phyloP scores from a whole-genome alignment of 2,329 filamentous ascomycete genomes.

The Kalmusia sp. region DNA sequence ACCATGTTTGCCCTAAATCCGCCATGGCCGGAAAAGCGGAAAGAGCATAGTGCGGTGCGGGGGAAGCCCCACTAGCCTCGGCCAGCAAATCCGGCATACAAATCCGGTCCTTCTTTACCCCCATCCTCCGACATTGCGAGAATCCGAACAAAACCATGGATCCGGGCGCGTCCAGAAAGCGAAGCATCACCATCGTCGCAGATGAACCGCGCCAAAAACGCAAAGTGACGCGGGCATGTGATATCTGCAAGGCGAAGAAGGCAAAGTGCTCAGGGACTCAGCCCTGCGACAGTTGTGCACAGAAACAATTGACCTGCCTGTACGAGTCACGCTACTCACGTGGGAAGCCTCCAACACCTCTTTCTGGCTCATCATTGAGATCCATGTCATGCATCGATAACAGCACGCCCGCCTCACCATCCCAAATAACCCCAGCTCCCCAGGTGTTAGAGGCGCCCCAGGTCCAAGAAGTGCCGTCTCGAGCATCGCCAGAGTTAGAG shows the following conservation, averaged over 20 bases:
- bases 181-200: background rate
- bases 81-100: conserved; percentile 12
- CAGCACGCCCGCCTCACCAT: background rate
- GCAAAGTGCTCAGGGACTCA: conserved; percentile 36
- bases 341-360: conserved; percentile 31
- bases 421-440: conserved; percentile 1
- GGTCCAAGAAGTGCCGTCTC: conserved; percentile 23
- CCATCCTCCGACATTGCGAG: background rate
- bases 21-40: background rate
- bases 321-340: conserved; percentile 35
- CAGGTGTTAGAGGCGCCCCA: background rate
- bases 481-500: conserved; percentile 56
- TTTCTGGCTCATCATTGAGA: background rate
- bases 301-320: conserved; percentile 24
- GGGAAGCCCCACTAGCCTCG: background rate
- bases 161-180: background rate
- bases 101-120: conserved; percentile 3
- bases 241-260: conserved; percentile 40
- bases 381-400: background rate
- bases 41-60: background rate
- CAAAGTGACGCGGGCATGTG: conserved; percentile 40
- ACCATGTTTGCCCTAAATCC: no score
- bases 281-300: conserved; percentile 32
- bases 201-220: background rate
- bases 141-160: background rate